Evolutionary conservation across 2,329 filamentous ascomycete species (phyloP).

Genomic region (Calonectria multiphialidica): DNA sequence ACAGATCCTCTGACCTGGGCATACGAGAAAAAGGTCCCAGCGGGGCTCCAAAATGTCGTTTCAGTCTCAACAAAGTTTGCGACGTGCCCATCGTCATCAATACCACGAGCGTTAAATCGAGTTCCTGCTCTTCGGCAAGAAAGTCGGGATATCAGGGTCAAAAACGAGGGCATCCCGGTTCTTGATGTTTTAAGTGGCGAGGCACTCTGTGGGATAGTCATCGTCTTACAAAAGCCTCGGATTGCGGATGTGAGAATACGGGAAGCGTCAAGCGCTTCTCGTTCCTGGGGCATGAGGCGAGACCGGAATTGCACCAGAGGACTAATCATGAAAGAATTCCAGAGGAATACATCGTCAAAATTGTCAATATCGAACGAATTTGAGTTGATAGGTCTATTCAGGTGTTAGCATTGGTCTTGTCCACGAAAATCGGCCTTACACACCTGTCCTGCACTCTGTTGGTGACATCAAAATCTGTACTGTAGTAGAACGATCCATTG

Average conservation of each 20-base stretch:
- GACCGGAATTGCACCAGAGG: constrained; percentile 91
- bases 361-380: constrained; percentile 91
- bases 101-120: constrained; percentile 95
- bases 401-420: constrained; percentile 21
- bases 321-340: constrained; percentile 99
- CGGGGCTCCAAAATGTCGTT: constrained; percentile 88
- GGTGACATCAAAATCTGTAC: constrained; percentile 96
- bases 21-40: constrained; percentile 88
- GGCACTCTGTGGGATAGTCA: constrained; percentile 83
- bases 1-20: constrained; percentile 93
- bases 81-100: constrained; percentile 97
- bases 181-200: constrained; percentile 76
- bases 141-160: constrained; percentile 91
- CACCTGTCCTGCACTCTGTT: constrained; percentile 91
- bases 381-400: constrained; percentile 75
- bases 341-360: constrained; percentile 91
- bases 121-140: constrained; percentile 94
- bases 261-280: constrained; percentile 84
- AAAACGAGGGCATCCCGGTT: constrained; percentile 81
- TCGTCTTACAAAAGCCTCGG: constrained; percentile 88
- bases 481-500: constrained; percentile 97
- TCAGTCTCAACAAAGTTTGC: constrained; percentile 99
- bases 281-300: constrained; percentile 80
- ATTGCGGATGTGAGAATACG: constrained; percentile 94
- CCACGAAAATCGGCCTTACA: constrained; percentile 14